A percentile compares a stretch with the other conserved stretches of the same genome.
phyloP scores from a whole-genome alignment of 1,139 yeast species.

The Debaryomycetaceae sp. region DNA sequence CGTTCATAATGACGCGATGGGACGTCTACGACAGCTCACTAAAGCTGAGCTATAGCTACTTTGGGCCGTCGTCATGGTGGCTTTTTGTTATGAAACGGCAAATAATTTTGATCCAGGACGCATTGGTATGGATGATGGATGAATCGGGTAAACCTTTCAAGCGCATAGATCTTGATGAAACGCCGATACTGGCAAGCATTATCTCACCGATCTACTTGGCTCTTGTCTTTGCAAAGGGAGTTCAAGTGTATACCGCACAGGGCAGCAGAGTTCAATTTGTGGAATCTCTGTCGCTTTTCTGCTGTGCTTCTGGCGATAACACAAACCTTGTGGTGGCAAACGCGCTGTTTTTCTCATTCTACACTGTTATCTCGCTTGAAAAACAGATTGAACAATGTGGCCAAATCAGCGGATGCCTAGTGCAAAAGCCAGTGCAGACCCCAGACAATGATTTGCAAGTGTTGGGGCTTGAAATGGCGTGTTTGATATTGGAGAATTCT shows the following conservation, averaged over 20 bases:
- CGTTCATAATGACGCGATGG: not conserved
- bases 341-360: not conserved
- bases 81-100: not conserved
- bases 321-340: not conserved
- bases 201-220: conserved; percentile 38
- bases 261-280: not conserved
- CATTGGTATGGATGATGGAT: conserved; percentile 1
- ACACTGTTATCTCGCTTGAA: conserved; percentile 3
- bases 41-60: not conserved
- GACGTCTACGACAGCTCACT: not conserved
- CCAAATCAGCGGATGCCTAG: conserved; percentile 14
- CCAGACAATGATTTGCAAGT: conserved; percentile 20
- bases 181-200: conserved; percentile 21
- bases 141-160: conserved; percentile 9
- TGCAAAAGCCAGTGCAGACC: conserved; percentile 12
- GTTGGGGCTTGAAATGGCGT: conserved; percentile 27
- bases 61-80: not conserved
- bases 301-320: not conserved
- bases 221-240: conserved; percentile 23
- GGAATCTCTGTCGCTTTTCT: not conserved
- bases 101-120: not conserved
- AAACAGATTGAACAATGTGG: conserved; percentile 32
- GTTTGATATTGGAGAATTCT: conserved; percentile 18
- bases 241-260: conserved; percentile 25
- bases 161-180: conserved; percentile 14